Percentiles rank a stretch among this genome's conserved stretches.
These are phyloP conservation scores for Cladosporium sp. DNA, from an alignment of 2,329 filamentous ascomycete genomes.

Conservation along the genomic window DNA sequence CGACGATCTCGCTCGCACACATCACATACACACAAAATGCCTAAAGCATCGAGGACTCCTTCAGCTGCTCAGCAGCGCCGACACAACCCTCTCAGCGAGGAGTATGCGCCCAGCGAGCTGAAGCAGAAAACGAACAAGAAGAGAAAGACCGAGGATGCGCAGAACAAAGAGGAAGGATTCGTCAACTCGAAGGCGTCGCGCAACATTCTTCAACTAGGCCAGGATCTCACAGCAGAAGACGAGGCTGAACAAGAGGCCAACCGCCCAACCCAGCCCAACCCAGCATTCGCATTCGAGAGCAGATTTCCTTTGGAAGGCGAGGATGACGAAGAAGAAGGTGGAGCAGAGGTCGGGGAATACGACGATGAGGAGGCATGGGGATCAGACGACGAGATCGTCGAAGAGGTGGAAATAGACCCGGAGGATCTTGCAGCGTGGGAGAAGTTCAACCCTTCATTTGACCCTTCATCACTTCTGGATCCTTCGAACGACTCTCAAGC, in stretches of 20 bases:
- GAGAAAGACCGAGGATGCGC: constrained; percentile 56
- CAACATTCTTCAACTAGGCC: constrained; percentile 84
- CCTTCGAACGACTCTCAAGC: constrained; percentile 40
- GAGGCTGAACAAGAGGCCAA: constrained; percentile 47
- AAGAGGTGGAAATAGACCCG: constrained; percentile 74
- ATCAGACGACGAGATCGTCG: constrained; percentile 63
- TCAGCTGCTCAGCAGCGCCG: constrained; percentile 53
- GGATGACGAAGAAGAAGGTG: constrained; percentile 42
- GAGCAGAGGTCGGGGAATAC: constrained; percentile 50
- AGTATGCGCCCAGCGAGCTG: constrained; percentile 70
- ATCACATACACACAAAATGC: constrained; percentile 53
- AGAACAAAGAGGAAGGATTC: constrained; percentile 60
- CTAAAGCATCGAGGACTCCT: constrained; percentile 62
- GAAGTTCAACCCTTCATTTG: constrained; percentile 75
- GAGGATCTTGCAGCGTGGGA: constrained; percentile 87
- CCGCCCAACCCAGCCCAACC: constrained; percentile 45
- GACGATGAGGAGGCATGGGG: constrained; percentile 63
- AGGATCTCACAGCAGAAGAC: constrained; percentile 83
- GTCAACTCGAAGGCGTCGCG: constrained; percentile 84
- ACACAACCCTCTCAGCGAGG: constrained; percentile 89
- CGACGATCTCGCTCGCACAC: background rate
- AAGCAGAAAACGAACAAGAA: constrained; percentile 64
- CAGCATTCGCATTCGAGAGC: constrained; percentile 75
- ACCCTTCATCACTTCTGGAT: constrained; percentile 66
- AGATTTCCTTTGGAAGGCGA: constrained; percentile 54